Evolutionary conservation across 176 grass and related monocot species (phyloP).

Genomic region (Tillandsia leiboldiana): DNA sequence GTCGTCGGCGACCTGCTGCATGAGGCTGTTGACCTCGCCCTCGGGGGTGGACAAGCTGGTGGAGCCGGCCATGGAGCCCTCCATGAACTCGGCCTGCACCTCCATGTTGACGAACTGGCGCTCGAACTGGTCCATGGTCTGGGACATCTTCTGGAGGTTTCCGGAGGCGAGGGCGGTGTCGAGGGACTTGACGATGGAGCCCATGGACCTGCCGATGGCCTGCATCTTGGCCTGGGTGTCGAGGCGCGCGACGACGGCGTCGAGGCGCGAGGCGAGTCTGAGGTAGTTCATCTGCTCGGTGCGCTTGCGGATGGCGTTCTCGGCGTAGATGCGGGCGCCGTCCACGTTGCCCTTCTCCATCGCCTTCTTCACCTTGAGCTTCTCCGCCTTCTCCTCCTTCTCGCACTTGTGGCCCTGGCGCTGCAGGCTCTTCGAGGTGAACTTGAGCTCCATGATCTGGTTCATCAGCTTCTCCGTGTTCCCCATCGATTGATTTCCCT

Average conservation of each 20-base stretch:
- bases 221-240: conserved; percentile 99
- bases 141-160: conserved; percentile 95
- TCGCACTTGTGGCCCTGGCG: conserved; percentile 89
- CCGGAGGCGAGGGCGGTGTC: conserved; percentile 64
- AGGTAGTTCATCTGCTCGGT: conserved; percentile 99
- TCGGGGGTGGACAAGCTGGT: conserved; percentile 88
- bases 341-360: conserved; percentile 95
- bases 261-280: conserved; percentile 76
- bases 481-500: conserved; percentile 37
- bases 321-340: conserved; percentile 92
- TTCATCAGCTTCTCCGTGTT: conserved; percentile 96
- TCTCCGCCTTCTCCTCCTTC: conserved; percentile 93
- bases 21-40: conserved; percentile 91
- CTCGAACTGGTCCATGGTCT: conserved; percentile 93
- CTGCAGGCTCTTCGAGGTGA: conserved; percentile 89
- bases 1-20: conserved; percentile 38
- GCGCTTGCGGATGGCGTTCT: conserved; percentile 96
- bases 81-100: conserved; percentile 99
- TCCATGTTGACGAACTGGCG: conserved; percentile 94
- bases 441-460: conserved; percentile 95
- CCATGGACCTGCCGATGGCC: conserved; percentile 89
- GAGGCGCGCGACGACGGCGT: conserved; percentile 85
- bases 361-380: conserved; percentile 99
- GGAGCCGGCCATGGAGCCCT: conserved; percentile 73
- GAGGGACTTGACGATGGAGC: conserved; percentile 71